Percentiles rank a stretch among this genome's conserved stretches.
phyloP scores from a whole-genome alignment of 192 early-diverging fungal species.

The Coemansia sp. region DNA sequence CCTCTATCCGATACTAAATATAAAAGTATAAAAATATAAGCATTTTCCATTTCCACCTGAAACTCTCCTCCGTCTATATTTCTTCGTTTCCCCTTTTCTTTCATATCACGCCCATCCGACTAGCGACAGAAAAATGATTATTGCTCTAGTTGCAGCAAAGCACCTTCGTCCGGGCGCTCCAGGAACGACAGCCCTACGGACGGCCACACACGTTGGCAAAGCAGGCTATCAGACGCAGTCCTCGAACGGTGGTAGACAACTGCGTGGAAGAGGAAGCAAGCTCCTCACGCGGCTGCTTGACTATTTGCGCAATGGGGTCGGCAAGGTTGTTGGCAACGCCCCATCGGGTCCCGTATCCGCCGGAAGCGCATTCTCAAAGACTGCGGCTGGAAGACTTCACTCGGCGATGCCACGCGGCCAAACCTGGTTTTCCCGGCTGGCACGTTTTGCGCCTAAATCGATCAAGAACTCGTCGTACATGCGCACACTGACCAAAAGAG shows the following conservation, averaged over 20 bases:
- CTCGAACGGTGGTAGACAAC: slow-evolving; percentile 12
- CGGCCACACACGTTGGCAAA: slow-evolving; percentile 10
- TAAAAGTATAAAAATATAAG: not conserved
- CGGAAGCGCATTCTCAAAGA: slow-evolving; percentile 8
- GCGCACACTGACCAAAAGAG: slow-evolving; percentile 10
- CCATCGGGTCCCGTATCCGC: not conserved
- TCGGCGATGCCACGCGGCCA: slow-evolving; percentile 22
- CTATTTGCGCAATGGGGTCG: slow-evolving; percentile 26
- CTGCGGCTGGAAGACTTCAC: slow-evolving; percentile 30
- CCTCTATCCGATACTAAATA: too few relatives aligned
- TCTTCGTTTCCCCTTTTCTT: not conserved
- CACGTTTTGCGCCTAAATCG: slow-evolving; percentile 2
- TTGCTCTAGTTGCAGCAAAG: slow-evolving; percentile 25
- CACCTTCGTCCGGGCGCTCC: slow-evolving; percentile 10
- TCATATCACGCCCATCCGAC: not conserved
- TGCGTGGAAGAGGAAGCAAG: slow-evolving; percentile 25
- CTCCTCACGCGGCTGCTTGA: slow-evolving; percentile 18
- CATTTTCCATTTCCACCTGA: not conserved
- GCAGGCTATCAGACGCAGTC: slow-evolving; percentile 36
- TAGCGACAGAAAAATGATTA: slow-evolving; percentile 13
- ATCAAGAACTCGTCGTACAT: slow-evolving; percentile 11
- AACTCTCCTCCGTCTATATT: not conserved
- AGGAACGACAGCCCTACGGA: slow-evolving; percentile 6
- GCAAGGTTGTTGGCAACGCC: slow-evolving; percentile 3
- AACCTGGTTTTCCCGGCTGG: slow-evolving; percentile 20